These are phyloP conservation scores for Dipteronia sinensis DNA, from an alignment of 345 rosid species.

Conservation along the genomic window DNA sequence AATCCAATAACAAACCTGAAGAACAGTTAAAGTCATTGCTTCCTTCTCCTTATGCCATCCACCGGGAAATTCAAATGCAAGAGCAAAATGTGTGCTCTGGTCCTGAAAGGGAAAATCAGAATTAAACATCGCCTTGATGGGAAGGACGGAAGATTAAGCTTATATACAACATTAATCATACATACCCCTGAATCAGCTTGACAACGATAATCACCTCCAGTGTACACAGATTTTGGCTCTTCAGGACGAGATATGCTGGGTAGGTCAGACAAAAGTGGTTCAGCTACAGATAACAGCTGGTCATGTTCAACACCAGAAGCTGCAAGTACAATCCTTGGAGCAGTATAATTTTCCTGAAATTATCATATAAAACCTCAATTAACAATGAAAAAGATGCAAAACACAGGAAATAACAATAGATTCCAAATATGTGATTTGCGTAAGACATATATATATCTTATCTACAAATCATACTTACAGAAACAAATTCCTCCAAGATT, in stretches of 20 bases:
- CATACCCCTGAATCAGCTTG: conserved; percentile 84
- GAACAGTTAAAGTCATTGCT: conserved; percentile 75
- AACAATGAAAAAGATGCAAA: conserved; percentile 6
- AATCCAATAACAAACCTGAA: conserved; percentile 60
- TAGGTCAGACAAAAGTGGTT: conserved; percentile 85
- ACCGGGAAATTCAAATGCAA: conserved; percentile 92
- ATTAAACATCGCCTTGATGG: neutral
- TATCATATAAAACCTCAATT: conserved; percentile 20
- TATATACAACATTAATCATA: conserved; percentile 11
- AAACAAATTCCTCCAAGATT: conserved; percentile 72
- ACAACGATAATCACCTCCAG: conserved; percentile 87
- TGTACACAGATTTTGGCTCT: conserved; percentile 76
- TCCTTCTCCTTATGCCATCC: conserved; percentile 82
- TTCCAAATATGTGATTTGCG: conserved; percentile 4
- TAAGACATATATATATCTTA: conserved; percentile 10
- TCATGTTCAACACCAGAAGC: conserved; percentile 87
- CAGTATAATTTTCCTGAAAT: conserved; percentile 78
- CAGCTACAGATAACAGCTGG: conserved; percentile 72
- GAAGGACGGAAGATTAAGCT: conserved; percentile 5
- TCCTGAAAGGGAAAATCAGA: conserved; percentile 27
- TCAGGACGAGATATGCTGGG: conserved; percentile 43
- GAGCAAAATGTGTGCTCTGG: conserved; percentile 73
- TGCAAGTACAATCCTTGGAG: conserved; percentile 80
- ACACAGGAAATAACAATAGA: neutral
- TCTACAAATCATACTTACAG: conserved; percentile 48